Base-by-base conservation (phyloP, 345 rosid species). In the Syzygium grande region DNA sequence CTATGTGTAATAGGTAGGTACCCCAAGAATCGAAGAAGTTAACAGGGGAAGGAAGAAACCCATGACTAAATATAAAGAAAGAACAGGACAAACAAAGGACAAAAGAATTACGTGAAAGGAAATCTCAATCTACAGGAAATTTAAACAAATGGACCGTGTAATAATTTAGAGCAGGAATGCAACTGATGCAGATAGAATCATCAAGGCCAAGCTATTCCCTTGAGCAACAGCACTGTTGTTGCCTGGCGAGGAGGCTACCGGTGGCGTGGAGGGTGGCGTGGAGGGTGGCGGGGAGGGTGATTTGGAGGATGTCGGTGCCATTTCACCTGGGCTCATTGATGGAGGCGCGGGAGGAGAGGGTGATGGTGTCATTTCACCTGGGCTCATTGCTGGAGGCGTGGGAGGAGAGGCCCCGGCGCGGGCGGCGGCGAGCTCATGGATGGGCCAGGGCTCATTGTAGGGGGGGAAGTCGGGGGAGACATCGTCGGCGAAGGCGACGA, bases 81-180 rank as follows among this genome's bases (percentile, higher is more conserved):
- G 51, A 56, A 85, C 51, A 29, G 86, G 77, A 58, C 30, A 56
- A 34, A 85, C 86, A 85, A 85, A 43, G 19, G 86, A 59, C 41
- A 56, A 56, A 53, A 85, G 61, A 85, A 53, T 73, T 38, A 38
- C 80, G 80, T 5, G 80, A 73, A 38, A 73, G 25, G 80, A 73
- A 73, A 85, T 30, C 68, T 53, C 34, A 85, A 41, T 85, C 86
- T 85, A 85, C 86, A 56, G 49, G 21, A 56, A 56, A 54, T 53
- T 85, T 29, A 85, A 85, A 85, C 68, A 84, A 84, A 53, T 54
- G 49, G 51, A 85, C 49, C 29, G 46, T 3, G 79, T 38, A 10
- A 38, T 19, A 11, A 56, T 13, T 84, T 84, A 88, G 77, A 86
- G 85, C 83, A 89, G 68, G 55, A 89, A 63, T 84, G 86, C 85